Evolutionary conservation across 164 flowering plant genomes (phyloP), one percentile per base, ranked within the genome.

Genomic region (Protea cynaroides): DNA sequence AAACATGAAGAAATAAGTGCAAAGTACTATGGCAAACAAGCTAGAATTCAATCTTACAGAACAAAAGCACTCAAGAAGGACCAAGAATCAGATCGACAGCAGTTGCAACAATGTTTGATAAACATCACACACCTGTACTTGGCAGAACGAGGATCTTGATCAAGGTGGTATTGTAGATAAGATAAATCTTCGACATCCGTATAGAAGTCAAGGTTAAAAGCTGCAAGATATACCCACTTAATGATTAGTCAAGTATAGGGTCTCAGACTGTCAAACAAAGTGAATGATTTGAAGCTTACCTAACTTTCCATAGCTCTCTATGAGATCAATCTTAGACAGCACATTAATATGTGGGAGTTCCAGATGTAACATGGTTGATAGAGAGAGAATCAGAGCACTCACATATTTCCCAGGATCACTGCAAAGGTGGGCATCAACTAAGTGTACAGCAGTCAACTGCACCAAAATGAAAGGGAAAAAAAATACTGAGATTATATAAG

Each of bases 271-370:
- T 21, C 22, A 7, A 22, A 55, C 29, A 25, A 52, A 56, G 9
- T 34, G 36, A 23, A 46, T 24, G 59, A 8, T 37, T 51, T 54
- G 13, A 18, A 6, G 10, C 1, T 24, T 49, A 89, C 97, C 96
- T 77, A 94, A 87, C 77, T 81, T 90, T 68, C 98, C 97, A 36
- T 90, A 90, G 80, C 75, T 90, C 76, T 89, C 98, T 71, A 90
- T 90, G 3, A 94, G 82, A 79, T 94, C 97, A 60, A 94, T 94
- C 78, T 90, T 94, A 56, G 98, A 94, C 75, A 94, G 76, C 62
- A 89, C 97, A 76, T 94, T 94, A 71, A 94, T 73, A 69, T 94
- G 97, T 22, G 98, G 97, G 66, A 90, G 95, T 63, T 89, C 98
- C 77, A 94, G 54, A 76, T 90, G 97, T 57, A 94, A 69, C 97